Conservation (phyloP, 1,284 basidiomycete genomes). For the Papiliotrema flavescens region DNA sequence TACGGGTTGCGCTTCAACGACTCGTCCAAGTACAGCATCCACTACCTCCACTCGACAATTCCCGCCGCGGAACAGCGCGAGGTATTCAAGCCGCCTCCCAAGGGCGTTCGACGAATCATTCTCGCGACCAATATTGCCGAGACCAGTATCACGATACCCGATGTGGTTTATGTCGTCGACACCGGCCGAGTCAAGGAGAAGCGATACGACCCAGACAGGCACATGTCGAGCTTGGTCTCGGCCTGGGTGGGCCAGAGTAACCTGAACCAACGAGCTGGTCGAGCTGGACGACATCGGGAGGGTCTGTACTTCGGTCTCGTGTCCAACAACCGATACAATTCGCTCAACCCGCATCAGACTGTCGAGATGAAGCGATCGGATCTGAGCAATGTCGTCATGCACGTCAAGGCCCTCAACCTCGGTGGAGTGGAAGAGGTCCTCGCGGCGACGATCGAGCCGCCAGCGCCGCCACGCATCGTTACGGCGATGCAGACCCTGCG, state of each 20-base stretch:
- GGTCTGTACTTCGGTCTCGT: conserved; percentile 91
- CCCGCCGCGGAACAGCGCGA: conserved; percentile 86
- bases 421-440: conserved; percentile 86
- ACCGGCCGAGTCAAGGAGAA: conserved; percentile 86
- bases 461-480: conserved; percentile 69
- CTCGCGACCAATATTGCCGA: conserved; percentile 95
- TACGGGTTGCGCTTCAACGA: conserved; percentile 64
- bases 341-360: conserved; percentile 75
- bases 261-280: conserved; percentile 86
- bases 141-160: conserved; percentile 92
- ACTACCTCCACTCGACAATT: conserved; percentile 86
- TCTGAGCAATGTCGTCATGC: conserved; percentile 89
- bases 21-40: conserved; percentile 64
- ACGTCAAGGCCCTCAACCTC: conserved; percentile 93
- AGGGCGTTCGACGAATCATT: conserved; percentile 79
- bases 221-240: conserved; percentile 79
- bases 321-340: conserved; percentile 61
- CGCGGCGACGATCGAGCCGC: conserved; percentile 82
- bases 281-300: conserved; percentile 85
- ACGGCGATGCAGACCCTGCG: conserved; percentile 78
- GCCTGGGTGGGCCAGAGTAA: conserved; percentile 94
- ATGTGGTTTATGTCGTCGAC: conserved; percentile 93
- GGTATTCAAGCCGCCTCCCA: conserved; percentile 77
- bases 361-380: conserved; percentile 97
- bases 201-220: conserved; percentile 82